phyloP scores from a whole-genome alignment of 2,329 filamentous ascomycete genomes.

The Trematosphaeria pertusa region DNA sequence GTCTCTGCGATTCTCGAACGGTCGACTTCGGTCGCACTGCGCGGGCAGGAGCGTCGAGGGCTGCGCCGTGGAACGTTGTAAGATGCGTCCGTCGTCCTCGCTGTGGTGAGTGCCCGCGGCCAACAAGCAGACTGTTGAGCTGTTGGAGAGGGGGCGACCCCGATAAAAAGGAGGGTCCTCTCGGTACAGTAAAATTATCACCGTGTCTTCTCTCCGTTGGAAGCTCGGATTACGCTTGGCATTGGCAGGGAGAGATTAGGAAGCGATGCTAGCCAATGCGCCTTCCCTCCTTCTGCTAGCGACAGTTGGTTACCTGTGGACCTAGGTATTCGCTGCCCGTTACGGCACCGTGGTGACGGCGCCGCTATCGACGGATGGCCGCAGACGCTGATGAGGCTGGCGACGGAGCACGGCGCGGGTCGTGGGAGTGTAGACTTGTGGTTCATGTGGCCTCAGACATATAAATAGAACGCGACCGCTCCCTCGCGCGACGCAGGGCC shows the following conservation, averaged over 20 bases:
- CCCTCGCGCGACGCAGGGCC: too few species aligned
- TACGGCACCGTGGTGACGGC: background rate
- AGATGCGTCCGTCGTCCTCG: background rate
- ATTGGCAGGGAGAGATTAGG: background rate
- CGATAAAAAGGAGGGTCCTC: background rate
- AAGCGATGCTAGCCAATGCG: background rate
- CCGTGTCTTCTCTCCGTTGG: background rate
- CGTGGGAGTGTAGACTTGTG: too few species aligned
- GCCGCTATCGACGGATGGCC: background rate
- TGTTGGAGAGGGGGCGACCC: background rate
- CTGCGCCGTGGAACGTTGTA: conserved; percentile 7
- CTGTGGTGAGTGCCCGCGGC: background rate
- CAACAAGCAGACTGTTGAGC: background rate
- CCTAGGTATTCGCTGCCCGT: background rate
- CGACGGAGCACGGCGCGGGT: background rate
- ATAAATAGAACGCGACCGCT: background rate
- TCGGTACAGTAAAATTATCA: background rate
- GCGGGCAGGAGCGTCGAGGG: conserved; percentile 4
- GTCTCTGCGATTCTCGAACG: conserved; percentile 1
- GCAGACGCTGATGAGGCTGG: background rate
- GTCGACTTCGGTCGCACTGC: conserved; percentile 4
- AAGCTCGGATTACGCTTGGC: background rate
- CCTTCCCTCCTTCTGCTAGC: background rate
- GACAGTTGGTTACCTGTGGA: background rate
- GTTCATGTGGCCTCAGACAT: background rate